Conservation (phyloP, 2,329 filamentous ascomycete genomes). For the Alternaria arbusti region DNA sequence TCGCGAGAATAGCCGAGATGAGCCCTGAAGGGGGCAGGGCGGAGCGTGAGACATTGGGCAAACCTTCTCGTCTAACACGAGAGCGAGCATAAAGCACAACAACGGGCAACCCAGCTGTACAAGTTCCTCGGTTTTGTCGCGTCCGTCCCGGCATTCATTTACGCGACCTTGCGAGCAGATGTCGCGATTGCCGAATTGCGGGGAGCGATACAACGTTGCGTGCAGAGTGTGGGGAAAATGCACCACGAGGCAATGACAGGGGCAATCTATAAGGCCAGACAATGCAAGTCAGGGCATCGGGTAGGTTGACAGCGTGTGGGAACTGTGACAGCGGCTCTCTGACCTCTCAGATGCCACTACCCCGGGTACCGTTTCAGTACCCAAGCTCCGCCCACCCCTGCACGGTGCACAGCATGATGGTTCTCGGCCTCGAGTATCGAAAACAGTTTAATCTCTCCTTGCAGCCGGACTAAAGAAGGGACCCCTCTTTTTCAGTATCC, state of each 20-base stretch:
- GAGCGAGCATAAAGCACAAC: conserved; percentile 12
- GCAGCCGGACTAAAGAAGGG: conserved; percentile 39
- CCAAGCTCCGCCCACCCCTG: conserved; percentile 44
- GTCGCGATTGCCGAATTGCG: conserved; percentile 36
- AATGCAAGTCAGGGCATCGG: conserved; percentile 15
- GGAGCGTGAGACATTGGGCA: conserved; percentile 16
- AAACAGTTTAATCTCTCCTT: conserved; percentile 46
- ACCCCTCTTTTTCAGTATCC: conserved; percentile 40
- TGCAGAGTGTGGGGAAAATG: conserved; percentile 38
- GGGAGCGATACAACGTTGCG: conserved; percentile 31
- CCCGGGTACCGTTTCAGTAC: conserved; percentile 34
- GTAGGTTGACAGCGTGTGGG: conserved; percentile 34
- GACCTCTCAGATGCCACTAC: conserved; percentile 27
- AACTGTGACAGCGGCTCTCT: conserved; percentile 23
- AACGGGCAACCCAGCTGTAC: conserved; percentile 16
- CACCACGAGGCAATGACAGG: conserved; percentile 20
- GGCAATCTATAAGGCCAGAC: conserved; percentile 9
- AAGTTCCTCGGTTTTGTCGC: conserved; percentile 1
- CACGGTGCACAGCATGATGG: conserved; percentile 38
- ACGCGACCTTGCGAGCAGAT: neutral
- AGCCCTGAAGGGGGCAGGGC: conserved; percentile 16
- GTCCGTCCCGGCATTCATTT: conserved; percentile 1
- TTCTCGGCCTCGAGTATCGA: conserved; percentile 42
- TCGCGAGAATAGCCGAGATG: conserved; percentile 38
- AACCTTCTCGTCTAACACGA: conserved; percentile 18